phyloP scores from a whole-genome alignment of 495 filamentous ascomycete species.

The Aspergillus sparsus region DNA sequence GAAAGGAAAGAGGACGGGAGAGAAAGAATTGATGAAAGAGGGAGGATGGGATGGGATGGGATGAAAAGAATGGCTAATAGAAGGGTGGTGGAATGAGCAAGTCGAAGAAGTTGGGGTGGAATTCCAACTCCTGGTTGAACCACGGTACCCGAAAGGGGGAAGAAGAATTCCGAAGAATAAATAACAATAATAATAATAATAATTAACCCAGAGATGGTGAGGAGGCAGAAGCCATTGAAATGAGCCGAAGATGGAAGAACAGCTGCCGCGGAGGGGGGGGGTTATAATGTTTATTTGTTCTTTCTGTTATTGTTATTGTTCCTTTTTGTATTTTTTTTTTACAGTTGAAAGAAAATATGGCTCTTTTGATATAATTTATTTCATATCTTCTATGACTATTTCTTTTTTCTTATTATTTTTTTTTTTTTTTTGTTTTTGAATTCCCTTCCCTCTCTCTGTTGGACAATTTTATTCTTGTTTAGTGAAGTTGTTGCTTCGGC shows the following conservation, averaged over 20 bases:
- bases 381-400: no score
- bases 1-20: conserved; percentile 4
- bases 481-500: no score
- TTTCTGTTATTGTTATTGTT: neutral
- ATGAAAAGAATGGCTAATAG: neutral
- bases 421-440: no score
- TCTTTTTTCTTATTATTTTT: no score
- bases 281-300: neutral
- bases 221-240: neutral
- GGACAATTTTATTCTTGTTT: no score
- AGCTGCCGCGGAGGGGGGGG: no score
- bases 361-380: no score
- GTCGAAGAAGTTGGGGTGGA: conserved; percentile 9
- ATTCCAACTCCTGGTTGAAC: conserved; percentile 19
- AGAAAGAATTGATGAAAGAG: conserved; percentile 2
- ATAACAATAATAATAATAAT: conserved; percentile 19
- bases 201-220: neutral
- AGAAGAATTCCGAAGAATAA: conserved; percentile 15
- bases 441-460: no score
- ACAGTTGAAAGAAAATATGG: no score
- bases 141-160: conserved; percentile 15
- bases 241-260: neutral
- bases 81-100: neutral
- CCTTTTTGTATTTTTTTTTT: no score
- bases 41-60: conserved; percentile 2